Conservation (phyloP, 805 yeast species). For the Blastobotrys attinorum region DNA sequence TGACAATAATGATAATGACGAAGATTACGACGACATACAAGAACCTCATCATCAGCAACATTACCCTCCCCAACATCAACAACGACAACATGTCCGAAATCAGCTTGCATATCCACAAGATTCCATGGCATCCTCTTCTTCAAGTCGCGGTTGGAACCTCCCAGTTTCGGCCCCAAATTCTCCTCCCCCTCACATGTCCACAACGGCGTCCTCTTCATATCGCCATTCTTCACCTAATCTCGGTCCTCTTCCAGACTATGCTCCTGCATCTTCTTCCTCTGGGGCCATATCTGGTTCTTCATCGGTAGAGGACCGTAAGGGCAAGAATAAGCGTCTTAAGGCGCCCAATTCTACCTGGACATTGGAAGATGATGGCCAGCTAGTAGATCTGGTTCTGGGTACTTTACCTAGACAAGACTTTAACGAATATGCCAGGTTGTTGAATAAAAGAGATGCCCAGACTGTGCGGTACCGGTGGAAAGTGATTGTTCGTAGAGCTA, state of each 20-base stretch:
- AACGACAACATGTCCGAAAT: no score
- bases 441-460: slow-evolving; percentile 29
- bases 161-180: no score
- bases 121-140: no score
- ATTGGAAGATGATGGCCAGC: slow-evolving; percentile 25
- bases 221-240: no score
- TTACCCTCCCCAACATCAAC: no score
- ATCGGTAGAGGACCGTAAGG: background rate
- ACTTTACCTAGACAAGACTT: slow-evolving; percentile 29
- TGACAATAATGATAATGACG: slow-evolving; percentile 1
- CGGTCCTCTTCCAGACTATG: no score
- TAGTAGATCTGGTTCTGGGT: slow-evolving; percentile 27
- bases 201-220: no score
- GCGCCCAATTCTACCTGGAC: slow-evolving; percentile 30
- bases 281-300: background rate
- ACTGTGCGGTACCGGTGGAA: slow-evolving; percentile 31
- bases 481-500: slow-evolving; percentile 27
- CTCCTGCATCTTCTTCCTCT: no score
- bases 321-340: slow-evolving; percentile 20
- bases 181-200: no score
- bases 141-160: no score
- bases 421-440: slow-evolving; percentile 25
- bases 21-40: slow-evolving; percentile 3
- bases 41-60: no score
- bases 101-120: no score